Percentiles rank a stretch among this genome's conserved stretches.
Evolutionary conservation across 1,139 yeast genomes (phyloP).

Genomic region (Magnusiomyces paraingens): DNA sequence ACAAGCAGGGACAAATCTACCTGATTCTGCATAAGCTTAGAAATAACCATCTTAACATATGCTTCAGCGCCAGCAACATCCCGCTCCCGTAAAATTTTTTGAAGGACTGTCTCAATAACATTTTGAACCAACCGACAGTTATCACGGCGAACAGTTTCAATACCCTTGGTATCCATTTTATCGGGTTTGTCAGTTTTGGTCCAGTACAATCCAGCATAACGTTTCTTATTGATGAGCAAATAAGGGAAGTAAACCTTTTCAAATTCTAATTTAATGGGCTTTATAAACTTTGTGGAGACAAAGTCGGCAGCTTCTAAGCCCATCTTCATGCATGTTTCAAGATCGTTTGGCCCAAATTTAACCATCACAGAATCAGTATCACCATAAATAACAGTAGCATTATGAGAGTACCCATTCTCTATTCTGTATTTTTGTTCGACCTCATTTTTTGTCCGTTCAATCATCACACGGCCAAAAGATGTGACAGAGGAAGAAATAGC

Average conservation of each 20-base stretch:
- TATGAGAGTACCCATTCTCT: constrained; percentile 72
- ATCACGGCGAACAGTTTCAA: constrained; percentile 96
- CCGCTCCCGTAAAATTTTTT: constrained; percentile 77
- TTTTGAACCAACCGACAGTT: constrained; percentile 92
- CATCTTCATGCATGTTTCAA: constrained; percentile 77
- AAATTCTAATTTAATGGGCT: constrained; percentile 91
- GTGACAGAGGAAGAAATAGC: constrained; percentile 96
- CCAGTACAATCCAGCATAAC: constrained; percentile 98
- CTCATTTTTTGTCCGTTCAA: constrained; percentile 79
- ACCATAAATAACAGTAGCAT: constrained; percentile 92
- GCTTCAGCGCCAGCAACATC: constrained; percentile 83
- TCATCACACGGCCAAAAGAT: constrained; percentile 95
- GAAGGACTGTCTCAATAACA: constrained; percentile 87
- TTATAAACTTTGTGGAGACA: constrained; percentile 69
- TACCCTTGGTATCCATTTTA: constrained; percentile 97
- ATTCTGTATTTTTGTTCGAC: constrained; percentile 76
- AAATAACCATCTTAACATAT: constrained; percentile 81
- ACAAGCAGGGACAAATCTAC: constrained; percentile 91
- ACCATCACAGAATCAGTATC: constrained; percentile 99
- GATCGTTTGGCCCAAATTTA: constrained; percentile 81
- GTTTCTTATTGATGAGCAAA: constrained; percentile 83
- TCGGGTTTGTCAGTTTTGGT: constrained; percentile 84
- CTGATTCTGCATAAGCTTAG: constrained; percentile 83
- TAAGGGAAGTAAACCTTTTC: constrained; percentile 97
- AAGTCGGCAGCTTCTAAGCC: constrained; percentile 92